phyloP scores from a whole-genome alignment of 2,329 filamentous ascomycete species.

The Pseudocercospora crystallina region DNA sequence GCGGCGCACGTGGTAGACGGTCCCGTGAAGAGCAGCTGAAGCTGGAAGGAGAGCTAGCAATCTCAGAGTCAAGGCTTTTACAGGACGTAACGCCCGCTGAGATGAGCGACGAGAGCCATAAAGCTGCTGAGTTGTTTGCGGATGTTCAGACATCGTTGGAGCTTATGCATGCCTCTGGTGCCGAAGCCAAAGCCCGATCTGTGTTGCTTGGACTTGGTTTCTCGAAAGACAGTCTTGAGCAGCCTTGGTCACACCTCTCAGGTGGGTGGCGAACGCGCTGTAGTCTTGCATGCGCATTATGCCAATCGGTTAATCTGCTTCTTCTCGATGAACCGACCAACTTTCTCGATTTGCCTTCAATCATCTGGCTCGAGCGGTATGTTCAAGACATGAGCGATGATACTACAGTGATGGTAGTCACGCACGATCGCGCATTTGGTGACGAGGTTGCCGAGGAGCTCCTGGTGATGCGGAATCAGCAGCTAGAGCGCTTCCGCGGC shows the following conservation, averaged over 20 bases:
- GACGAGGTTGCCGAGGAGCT: constrained; percentile 74
- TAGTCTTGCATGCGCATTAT: constrained; percentile 55
- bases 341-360: constrained; percentile 77
- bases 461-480: constrained; percentile 71
- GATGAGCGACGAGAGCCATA: constrained; percentile 65
- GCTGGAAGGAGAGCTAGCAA: constrained; percentile 65
- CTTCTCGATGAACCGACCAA: constrained; percentile 87
- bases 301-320: constrained; percentile 73
- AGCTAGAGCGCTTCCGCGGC: constrained; percentile 72
- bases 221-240: constrained; percentile 59
- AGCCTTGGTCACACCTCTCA: constrained; percentile 65
- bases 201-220: constrained; percentile 73
- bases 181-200: constrained; percentile 62
- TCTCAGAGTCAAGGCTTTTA: constrained; percentile 36
- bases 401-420: constrained; percentile 73
- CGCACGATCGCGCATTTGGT: constrained; percentile 80
- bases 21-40: constrained; percentile 72
- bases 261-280: constrained; percentile 58
- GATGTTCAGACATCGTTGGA: constrained; percentile 11
- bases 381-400: constrained; percentile 57
- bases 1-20: constrained; percentile 70
- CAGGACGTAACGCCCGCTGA: constrained; percentile 53
- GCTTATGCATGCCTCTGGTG: constrained; percentile 24
- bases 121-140: constrained; percentile 61
- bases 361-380: constrained; percentile 80